A percentile compares a stretch with the other conserved stretches of the same genome.
Evolutionary conservation across 2,329 filamentous ascomycete species (phyloP).

Genomic region (Neofusicoccum ribis): DNA sequence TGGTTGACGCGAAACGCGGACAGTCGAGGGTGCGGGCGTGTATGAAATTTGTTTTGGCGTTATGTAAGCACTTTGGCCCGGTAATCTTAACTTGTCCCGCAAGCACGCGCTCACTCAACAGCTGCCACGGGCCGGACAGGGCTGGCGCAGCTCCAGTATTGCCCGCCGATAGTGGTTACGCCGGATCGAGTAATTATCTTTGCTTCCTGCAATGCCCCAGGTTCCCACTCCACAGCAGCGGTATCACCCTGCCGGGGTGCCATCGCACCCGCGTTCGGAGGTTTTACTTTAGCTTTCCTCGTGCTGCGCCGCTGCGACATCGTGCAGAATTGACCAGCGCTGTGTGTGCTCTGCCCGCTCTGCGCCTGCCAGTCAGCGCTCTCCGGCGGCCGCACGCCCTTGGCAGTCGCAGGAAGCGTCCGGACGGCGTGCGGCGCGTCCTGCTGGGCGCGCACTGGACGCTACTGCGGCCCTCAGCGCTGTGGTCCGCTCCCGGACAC

Average conservation of each 20-base stretch:
- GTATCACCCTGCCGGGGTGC: not conserved
- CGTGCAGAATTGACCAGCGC: not conserved
- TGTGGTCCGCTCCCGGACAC: no score
- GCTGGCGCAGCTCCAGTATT: not conserved
- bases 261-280: not conserved
- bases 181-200: not conserved
- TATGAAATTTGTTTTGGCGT: not conserved
- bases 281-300: not conserved
- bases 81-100: slow-evolving; percentile 1
- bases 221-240: not conserved
- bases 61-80: not conserved
- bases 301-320: not conserved
- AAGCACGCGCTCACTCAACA: not conserved
- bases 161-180: not conserved
- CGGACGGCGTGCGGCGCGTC: not conserved
- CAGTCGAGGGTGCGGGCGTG: not conserved
- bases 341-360: not conserved
- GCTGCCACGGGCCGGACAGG: not conserved
- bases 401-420: not conserved
- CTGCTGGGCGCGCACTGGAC: not conserved
- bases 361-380: not conserved
- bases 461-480: no score
- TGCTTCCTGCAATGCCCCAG: not conserved
- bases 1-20: slow-evolving; percentile 14
- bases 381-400: not conserved